Base-by-base conservation (phyloP, 805 yeast species). In the Kodamaea leandrae region DNA sequence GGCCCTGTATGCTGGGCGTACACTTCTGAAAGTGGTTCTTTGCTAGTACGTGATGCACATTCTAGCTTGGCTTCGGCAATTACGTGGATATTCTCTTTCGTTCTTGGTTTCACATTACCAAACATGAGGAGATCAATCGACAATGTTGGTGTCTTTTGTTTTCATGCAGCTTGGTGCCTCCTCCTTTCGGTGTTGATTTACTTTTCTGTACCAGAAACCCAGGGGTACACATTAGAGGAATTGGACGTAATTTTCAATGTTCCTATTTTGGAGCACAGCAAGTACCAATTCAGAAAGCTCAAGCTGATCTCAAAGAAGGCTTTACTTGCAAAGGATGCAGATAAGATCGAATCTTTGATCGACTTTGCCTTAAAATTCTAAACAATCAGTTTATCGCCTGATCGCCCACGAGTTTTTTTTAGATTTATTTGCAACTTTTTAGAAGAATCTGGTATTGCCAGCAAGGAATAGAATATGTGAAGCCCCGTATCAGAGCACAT, bases 111-210 rank as follows among this genome's bases (percentile, higher is more conserved):
- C 32, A 49, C 60, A 3, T 53, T 56, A 52, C 61, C 62, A 4
- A 44, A 55, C 25, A 37, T 57, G 54, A 41, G 76, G 43, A 72
- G 63, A 36, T 80, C 83, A 0, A 82, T 87, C 64, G 77, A 77
- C 41, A 76, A 88, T 2, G 86, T 82, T 49, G 96, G 96, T 60
- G 95, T 95, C 4, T 87, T 85, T 58, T 88, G 93, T n/a, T 87
- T 81, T 75, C 88, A 86, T 55, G 95, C 93, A 1, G 95, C 83
- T 9, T 83, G 91, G 90, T 86, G 86, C 59, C 50, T 80, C 43
- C 65, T 80, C 39, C 86, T 86, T 0, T 80, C 80, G 67, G 77
- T 80, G 63, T 52, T 86, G 53, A 85, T 84, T 5, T 72, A 85
- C 71, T 79, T 86, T 71, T 73, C 74, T 51, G 78, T 87, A 45